A percentile compares a stretch with the other conserved stretches of the same genome.
Conservation (phyloP, 202 grass and related monocot genomes). For the Zoysia matrella region DNA sequence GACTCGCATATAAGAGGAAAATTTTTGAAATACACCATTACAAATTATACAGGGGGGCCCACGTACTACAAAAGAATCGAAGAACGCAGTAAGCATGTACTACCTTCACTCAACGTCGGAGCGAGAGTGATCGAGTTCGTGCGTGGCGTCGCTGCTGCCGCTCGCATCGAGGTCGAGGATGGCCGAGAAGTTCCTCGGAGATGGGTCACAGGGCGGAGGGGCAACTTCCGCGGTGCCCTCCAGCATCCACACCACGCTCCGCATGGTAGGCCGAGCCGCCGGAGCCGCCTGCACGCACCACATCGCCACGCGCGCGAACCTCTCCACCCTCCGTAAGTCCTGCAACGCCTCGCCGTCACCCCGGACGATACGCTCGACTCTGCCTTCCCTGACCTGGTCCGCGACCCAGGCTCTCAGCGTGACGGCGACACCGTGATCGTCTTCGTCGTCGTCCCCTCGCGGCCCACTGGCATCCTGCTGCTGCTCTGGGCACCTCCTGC, state of each 20-base stretch:
- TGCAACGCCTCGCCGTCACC: background rate
- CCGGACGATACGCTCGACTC: background rate
- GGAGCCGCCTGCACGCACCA: slow-evolving; percentile 44
- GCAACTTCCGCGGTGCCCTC: background rate
- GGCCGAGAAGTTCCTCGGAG: too few relatives aligned
- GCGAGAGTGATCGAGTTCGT: too few relatives aligned
- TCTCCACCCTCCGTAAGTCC: slow-evolving; percentile 22
- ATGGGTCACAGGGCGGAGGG: background rate
- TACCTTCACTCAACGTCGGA: too few relatives aligned
- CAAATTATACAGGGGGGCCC: too few relatives aligned
- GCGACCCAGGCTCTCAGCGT: background rate
- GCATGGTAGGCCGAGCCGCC: slow-evolving; percentile 31
- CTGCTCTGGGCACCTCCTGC: slow-evolving; percentile 6
- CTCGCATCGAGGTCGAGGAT: too few relatives aligned
- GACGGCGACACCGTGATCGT: background rate
- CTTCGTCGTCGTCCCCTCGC: background rate
- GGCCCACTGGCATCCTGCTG: background rate
- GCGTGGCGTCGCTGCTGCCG: too few relatives aligned
- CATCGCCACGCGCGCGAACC: slow-evolving; percentile 4
- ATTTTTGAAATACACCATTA: too few relatives aligned
- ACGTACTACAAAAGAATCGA: too few relatives aligned
- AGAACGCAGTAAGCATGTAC: background rate
- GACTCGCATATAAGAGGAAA: too few relatives aligned
- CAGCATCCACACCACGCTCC: slow-evolving; percentile 37
- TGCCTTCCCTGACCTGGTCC: background rate